Conservation (phyloP, 805 yeast species). For the Jamesozyma gamospora region DNA sequence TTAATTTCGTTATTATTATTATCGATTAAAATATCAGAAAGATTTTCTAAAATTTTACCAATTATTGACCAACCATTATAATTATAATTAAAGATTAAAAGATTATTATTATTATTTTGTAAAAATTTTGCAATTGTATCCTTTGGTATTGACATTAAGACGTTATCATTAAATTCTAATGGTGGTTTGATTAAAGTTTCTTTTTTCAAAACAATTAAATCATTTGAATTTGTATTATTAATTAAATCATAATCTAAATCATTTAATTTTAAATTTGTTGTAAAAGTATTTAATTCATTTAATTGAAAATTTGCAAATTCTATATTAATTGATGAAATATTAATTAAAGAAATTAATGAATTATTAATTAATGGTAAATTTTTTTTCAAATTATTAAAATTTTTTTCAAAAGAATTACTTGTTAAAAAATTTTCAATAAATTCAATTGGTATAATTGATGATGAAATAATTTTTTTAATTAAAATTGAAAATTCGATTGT, state of each 20-base stretch:
- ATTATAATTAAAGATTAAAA: slow-evolving; percentile 57
- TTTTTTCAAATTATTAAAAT: slow-evolving; percentile 43
- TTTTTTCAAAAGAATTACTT: slow-evolving; percentile 27
- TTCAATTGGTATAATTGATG: slow-evolving; percentile 27
- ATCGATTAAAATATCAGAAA: slow-evolving; percentile 25
- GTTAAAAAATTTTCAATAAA: slow-evolving; percentile 33
- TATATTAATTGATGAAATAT: slow-evolving; percentile 52
- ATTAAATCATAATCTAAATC: slow-evolving; percentile 34
- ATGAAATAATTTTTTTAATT: slow-evolving; percentile 23
- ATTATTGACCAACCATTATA: slow-evolving; percentile 83
- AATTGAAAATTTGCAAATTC: slow-evolving; percentile 59
- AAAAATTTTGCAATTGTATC: slow-evolving; percentile 67
- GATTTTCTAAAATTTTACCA: slow-evolving; percentile 67
- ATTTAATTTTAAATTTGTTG: slow-evolving; percentile 36
- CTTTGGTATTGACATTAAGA: slow-evolving; percentile 34
- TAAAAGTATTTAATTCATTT: slow-evolving; percentile 48
- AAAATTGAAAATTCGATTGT: slow-evolving; percentile 28
- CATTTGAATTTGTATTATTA: slow-evolving; percentile 29
- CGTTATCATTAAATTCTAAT: slow-evolving; percentile 36
- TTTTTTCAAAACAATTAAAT: slow-evolving; percentile 40
- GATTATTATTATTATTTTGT: slow-evolving; percentile 13
- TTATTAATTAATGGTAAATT: slow-evolving; percentile 56
- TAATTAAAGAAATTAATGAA: slow-evolving; percentile 48
- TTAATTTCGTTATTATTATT: slow-evolving; percentile 30
- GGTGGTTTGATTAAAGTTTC: slow-evolving; percentile 48